Evolutionary conservation across 2,329 filamentous ascomycete species (phyloP), one percentile per base, ranked within the genome.

Genomic region (Hypoxylon sp.): DNA sequence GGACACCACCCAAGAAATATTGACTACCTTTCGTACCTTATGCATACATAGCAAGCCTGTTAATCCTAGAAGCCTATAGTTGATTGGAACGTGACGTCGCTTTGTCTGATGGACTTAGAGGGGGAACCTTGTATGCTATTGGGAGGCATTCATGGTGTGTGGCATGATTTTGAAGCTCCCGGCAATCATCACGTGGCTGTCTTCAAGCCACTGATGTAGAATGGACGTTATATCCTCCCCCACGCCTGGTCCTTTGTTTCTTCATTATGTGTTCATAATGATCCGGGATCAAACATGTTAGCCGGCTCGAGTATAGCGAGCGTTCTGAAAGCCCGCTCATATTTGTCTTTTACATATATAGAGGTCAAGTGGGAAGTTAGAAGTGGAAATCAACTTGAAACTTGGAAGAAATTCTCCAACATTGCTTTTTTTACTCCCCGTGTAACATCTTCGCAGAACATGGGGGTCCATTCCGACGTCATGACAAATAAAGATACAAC

Each of bases 41-140:
- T 24, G 26, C 10, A 33, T 31, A 31, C 29, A 31, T 31, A 31
- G 29, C 24, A n/a, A 19, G 22, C 26, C 39, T 46, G 3, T 33
- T 46, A 13, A 37, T 56, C 26, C 3, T 14, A n/a, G 13, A 22
- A 44, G 6, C 17, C 17, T 56, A 44, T 9, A 5, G 17, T 24
- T 42, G 52, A 54, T 54, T 42, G 11, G 52, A 54, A 37, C 26
- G 35, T 26, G 35, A 8, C 13, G 1, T 42, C 35, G 6, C 19
- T 17, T 17, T 22, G 26, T 13, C 5, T 44, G 35, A 24, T 31
- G 8, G 26, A n/a, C n/a, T 2, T 31, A 39, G 53, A 46, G 39
- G 53, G 53, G 14, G 26, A 46, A 37, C 14, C 53, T 56, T n/a
- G 44, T 46, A 46, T 33, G 26, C 26, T 24, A 56, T 56, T 56